Base-by-base conservation (phyloP, 768 basidiomycete species). In the Tubosaeta brunneosetosa region DNA sequence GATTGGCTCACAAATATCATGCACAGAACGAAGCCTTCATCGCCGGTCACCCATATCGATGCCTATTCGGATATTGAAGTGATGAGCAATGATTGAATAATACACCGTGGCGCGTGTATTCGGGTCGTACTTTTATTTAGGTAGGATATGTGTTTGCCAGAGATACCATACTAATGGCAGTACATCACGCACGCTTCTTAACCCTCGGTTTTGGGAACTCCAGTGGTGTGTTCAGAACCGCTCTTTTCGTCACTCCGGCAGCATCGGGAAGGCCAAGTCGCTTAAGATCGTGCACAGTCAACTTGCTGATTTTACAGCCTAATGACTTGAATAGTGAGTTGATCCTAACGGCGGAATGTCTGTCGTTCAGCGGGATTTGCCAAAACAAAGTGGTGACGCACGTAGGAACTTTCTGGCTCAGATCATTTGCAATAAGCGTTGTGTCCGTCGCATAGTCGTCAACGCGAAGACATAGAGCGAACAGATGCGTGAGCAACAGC, bases 381-480 rank as follows among this genome's bases (percentile, higher is more conserved):
- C 29, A 43, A 13, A 16, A 37, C 9, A 25, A n/a, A 22, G 38
- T 3, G 19, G 27, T 17, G 12, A 74, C 88, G 56, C 61, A 95
- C 94, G 82, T 83, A 6, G 74, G 47, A 11, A 78, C 62, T 3
- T 79, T 64, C 75, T 91, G 79, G 56, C 77, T 81, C 7, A 97
- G 69, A 69, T 97, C 94, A 7, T 77, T 72, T 3, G 92, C 88
- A 32, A 97, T 71, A 27, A 78, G 62, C 2, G 77, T 72, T 0
- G 84, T 77, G 56, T 97, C 85, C 0, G 85, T 80, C 0, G 83
- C 82, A 61, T 82, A 95, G 49, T 83, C 81, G 57, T 97, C 93
- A 7, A 93, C 66, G 45, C 79, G 82, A 27, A 97, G 79, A 61
- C 86, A 90, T 0, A 95, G 73, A 1, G 88, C 85, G 55, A 95